Percentiles rank a stretch among this genome's conserved stretches.
Conservation (phyloP, 345 rosid genomes). For the Brassica juncea region DNA sequence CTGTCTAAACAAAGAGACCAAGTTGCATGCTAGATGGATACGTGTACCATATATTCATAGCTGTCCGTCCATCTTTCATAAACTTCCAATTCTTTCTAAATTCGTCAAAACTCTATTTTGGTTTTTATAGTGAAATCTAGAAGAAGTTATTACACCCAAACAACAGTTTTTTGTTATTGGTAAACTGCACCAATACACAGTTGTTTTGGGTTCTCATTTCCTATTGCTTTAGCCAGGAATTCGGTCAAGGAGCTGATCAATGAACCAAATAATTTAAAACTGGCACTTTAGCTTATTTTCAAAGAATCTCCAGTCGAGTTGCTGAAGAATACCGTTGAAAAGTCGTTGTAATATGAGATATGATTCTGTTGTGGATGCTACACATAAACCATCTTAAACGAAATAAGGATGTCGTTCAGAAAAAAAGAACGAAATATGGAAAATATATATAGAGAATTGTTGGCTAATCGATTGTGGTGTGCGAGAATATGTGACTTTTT, state of each 20-base stretch:
- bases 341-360: neutral
- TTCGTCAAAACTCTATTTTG: neutral
- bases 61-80: conserved; percentile 23
- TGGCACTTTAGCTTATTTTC: neutral
- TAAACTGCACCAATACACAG: neutral
- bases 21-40: conserved; percentile 13
- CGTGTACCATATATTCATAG: conserved; percentile 11
- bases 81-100: conserved; percentile 3
- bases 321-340: neutral
- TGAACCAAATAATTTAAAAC: neutral
- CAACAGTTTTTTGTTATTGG: neutral
- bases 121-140: neutral
- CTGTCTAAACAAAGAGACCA: conserved; percentile 1
- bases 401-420: neutral
- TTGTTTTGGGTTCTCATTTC: neutral
- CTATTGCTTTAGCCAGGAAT: neutral
- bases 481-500: neutral
- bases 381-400: neutral
- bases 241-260: neutral
- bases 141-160: neutral
- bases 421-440: neutral
- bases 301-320: neutral
- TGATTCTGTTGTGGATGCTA: neutral
- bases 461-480: neutral
- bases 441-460: neutral